Conservation (phyloP, 371 early-diverging fungal genomes). For the Apophysomyces elegans region DNA sequence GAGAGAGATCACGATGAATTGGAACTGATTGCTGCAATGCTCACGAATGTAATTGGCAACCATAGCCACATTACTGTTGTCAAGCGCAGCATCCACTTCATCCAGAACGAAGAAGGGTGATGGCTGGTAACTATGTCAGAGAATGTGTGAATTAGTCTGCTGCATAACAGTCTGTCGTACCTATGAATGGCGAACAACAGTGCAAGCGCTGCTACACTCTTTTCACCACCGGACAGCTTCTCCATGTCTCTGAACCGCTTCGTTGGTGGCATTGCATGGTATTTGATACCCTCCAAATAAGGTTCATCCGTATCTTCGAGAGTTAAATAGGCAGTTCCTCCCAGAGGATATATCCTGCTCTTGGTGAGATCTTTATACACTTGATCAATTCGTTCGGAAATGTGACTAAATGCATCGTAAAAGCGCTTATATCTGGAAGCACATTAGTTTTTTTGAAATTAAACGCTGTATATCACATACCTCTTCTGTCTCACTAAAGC, state of each 20-base stretch:
- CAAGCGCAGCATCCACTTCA: constrained; percentile 99
- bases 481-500: constrained; percentile 83
- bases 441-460: neutral
- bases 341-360: constrained; percentile 76
- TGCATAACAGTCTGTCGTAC: constrained; percentile 23
- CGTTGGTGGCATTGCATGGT: constrained; percentile 99
- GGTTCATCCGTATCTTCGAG: constrained; percentile 97
- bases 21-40: constrained; percentile 68
- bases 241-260: constrained; percentile 99
- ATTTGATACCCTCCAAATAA: constrained; percentile 91
- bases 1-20: constrained; percentile 99
- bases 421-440: constrained; percentile 74
- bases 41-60: constrained; percentile 90
- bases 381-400: constrained; percentile 86
- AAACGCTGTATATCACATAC: constrained; percentile 27
- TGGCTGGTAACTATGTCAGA: constrained; percentile 73
- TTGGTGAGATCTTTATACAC: constrained; percentile 97
- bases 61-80: constrained; percentile 95
- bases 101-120: constrained; percentile 99
- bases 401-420: constrained; percentile 88
- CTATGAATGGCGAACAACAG: constrained; percentile 97
- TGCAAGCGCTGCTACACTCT: constrained; percentile 97
- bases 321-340: constrained; percentile 96
- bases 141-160: constrained; percentile 1
- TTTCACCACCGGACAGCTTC: constrained; percentile 99